phyloP scores from a whole-genome alignment of 164 flowering plant genomes.

The Paratinospora sagittata region DNA sequence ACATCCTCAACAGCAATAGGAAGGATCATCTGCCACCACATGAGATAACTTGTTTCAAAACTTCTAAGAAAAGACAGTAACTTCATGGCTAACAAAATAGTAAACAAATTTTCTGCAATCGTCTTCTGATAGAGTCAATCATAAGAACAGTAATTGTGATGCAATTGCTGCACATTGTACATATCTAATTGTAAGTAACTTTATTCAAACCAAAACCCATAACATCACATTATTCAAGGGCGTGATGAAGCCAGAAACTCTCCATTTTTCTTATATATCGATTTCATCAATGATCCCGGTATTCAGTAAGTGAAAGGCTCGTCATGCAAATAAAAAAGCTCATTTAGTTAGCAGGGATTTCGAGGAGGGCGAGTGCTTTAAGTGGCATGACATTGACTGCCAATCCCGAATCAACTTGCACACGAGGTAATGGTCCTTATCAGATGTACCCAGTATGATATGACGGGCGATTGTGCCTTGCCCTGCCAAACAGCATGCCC shows the following conservation, averaged over 20 bases:
- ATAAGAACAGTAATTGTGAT: background rate
- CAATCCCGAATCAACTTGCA: too few relatives aligned
- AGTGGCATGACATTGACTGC: too few relatives aligned
- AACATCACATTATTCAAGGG: background rate
- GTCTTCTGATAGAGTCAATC: background rate
- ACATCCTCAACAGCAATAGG: slow-evolving; percentile 99
- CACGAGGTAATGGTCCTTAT: too few relatives aligned
- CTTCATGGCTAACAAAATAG: background rate
- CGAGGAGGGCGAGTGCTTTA: too few relatives aligned
- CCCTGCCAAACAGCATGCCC: too few relatives aligned
- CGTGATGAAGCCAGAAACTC: background rate
- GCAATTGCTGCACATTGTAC: background rate
- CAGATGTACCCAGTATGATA: too few relatives aligned
- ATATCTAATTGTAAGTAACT: too few relatives aligned
- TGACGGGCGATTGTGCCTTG: too few relatives aligned
- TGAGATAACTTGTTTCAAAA: slow-evolving; percentile 8
- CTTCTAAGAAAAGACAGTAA: background rate
- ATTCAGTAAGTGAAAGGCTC: too few relatives aligned
- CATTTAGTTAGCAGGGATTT: too few relatives aligned
- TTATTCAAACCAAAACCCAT: background rate
- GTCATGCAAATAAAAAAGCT: background rate
- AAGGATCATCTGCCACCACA: slow-evolving; percentile 78
- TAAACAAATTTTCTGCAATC: background rate
- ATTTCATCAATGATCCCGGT: too few relatives aligned
- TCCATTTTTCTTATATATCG: background rate